Evolutionary conservation across 2,329 filamentous ascomycete species (phyloP).

Genomic region (Trichoderma oligosporum): DNA sequence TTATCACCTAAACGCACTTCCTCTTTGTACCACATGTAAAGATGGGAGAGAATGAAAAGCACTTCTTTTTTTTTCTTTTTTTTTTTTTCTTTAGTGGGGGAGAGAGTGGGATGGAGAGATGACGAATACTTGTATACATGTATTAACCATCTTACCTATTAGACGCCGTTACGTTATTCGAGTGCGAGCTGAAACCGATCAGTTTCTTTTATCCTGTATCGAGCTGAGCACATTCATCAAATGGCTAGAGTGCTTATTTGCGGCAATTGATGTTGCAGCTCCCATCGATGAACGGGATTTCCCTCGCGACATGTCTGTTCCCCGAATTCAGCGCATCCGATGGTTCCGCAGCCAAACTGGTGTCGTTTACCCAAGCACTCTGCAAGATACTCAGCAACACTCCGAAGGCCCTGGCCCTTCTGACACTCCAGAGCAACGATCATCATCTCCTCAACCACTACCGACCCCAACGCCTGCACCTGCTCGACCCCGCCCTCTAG

Average conservation of each 20-base stretch:
- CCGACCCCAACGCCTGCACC: constrained; percentile 17
- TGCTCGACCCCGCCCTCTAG: constrained; percentile 14
- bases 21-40: background rate
- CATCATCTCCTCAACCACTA: constrained; percentile 21
- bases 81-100: too few species aligned
- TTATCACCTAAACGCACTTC: background rate
- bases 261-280: constrained; percentile 68
- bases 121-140: background rate
- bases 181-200: constrained; percentile 68
- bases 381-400: constrained; percentile 11
- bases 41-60: too few species aligned
- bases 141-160: background rate
- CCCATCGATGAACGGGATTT: constrained; percentile 68
- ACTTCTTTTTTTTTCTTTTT: too few species aligned
- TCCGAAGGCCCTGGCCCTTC: background rate
- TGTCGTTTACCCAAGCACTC: constrained; percentile 19
- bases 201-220: constrained; percentile 65
- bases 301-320: constrained; percentile 59
- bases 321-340: constrained; percentile 51
- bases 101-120: background rate
- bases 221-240: constrained; percentile 62
- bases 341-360: constrained; percentile 43
- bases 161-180: constrained; percentile 64
- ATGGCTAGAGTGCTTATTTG: constrained; percentile 66
- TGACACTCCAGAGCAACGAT: constrained; percentile 13